Conservation (phyloP, 352 stramenopile genomes). For the Pythium rishiriense region DNA sequence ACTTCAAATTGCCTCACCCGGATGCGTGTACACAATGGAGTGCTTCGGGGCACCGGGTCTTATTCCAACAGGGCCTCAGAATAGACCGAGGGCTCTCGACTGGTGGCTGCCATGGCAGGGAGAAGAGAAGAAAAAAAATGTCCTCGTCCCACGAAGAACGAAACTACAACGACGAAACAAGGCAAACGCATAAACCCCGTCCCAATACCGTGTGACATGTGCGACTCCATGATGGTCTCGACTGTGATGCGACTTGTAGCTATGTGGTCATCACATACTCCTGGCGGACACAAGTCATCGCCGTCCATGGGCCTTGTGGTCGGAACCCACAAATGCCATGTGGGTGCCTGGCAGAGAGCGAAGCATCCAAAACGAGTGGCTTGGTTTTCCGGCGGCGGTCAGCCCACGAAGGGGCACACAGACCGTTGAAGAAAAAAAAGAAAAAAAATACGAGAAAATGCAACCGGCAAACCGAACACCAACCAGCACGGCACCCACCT, state of each 20-base stretch:
- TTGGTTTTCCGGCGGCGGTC: too few relatives aligned
- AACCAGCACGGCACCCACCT: too few relatives aligned
- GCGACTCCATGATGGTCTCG: too few relatives aligned
- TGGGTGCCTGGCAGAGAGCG: too few relatives aligned
- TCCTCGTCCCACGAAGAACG: constrained; percentile 2
- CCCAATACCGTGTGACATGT: not conserved
- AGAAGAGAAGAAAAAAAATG: not conserved
- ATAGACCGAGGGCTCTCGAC: too few relatives aligned
- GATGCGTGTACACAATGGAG: not conserved
- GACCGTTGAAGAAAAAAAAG: not conserved
- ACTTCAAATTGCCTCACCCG: not conserved
- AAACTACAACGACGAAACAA: too few relatives aligned
- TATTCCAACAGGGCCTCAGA: too few relatives aligned
- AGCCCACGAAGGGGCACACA: too few relatives aligned
- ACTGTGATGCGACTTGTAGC: too few relatives aligned
- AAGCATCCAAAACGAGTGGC: too few relatives aligned
- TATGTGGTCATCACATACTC: constrained; percentile 12
- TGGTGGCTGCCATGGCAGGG: not conserved
- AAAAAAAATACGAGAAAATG: not conserved
- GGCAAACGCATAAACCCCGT: too few relatives aligned
- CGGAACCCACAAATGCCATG: not conserved
- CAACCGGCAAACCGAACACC: not conserved
- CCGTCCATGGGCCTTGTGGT: constrained; percentile 1
- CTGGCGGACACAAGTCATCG: constrained; percentile 10
- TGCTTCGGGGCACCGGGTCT: too few relatives aligned